Percentiles rank a stretch among this genome's conserved stretches.
phyloP scores from a whole-genome alignment of 1,284 basidiomycete species.

The Trametes pubescens region DNA sequence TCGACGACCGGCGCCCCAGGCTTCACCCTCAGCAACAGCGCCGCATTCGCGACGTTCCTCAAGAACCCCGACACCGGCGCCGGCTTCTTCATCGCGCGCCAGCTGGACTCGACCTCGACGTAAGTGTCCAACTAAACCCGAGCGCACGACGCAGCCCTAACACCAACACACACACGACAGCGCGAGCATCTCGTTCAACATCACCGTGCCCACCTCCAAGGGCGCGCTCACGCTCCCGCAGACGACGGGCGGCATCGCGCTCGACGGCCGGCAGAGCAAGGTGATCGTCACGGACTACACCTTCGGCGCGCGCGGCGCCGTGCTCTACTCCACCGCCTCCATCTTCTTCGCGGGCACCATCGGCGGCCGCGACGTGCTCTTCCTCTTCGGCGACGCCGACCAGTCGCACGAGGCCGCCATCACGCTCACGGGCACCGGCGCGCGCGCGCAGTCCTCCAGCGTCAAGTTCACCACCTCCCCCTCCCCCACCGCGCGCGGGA shows the following conservation, averaged over 20 bases:
- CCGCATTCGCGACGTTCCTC: slow-evolving; percentile 67
- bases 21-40: slow-evolving; percentile 55
- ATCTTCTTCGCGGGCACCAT: slow-evolving; percentile 74
- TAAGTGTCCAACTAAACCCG: slow-evolving; percentile 43
- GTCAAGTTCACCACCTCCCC: slow-evolving; percentile 21
- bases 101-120: slow-evolving; percentile 72
- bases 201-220: slow-evolving; percentile 61
- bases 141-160: neutral
- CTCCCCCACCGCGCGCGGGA: slow-evolving; percentile 13
- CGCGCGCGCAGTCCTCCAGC: slow-evolving; percentile 44
- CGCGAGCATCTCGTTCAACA: slow-evolving; percentile 56
- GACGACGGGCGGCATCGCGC: slow-evolving; percentile 58
- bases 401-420: slow-evolving; percentile 71
- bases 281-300: slow-evolving; percentile 72
- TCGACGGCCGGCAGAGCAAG: slow-evolving; percentile 75
- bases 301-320: slow-evolving; percentile 60
- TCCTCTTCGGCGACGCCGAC: slow-evolving; percentile 66
- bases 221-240: slow-evolving; percentile 64
- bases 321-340: slow-evolving; percentile 72
- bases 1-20: slow-evolving; percentile 56
- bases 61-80: slow-evolving; percentile 70
- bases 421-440: slow-evolving; percentile 51
- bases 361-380: slow-evolving; percentile 70
- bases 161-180: slow-evolving; percentile 46
- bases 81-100: slow-evolving; percentile 76